A percentile compares a stretch with the other conserved stretches of the same genome.
Conservation (phyloP, 2,329 filamentous ascomycete genomes). For the Talaromyces funiculosus region DNA sequence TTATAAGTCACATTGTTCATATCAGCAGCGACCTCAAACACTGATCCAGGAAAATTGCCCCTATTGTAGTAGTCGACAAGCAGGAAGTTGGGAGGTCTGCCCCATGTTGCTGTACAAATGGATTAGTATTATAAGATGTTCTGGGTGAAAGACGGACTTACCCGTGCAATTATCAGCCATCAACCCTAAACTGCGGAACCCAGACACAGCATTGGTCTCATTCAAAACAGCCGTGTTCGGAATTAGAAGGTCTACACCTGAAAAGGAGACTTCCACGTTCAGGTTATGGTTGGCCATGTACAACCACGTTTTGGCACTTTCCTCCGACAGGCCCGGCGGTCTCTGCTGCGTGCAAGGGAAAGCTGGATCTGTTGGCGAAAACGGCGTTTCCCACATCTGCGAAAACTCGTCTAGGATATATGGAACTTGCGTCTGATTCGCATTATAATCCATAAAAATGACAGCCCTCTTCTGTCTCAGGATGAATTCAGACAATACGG, state of each 20-base stretch:
- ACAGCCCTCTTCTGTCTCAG: conserved; percentile 64
- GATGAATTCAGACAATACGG: conserved; percentile 73
- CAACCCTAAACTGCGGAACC: conserved; percentile 60
- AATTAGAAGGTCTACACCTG: conserved; percentile 59
- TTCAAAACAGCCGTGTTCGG: conserved; percentile 67
- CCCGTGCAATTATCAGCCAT: conserved; percentile 59
- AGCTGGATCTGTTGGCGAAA: conserved; percentile 60
- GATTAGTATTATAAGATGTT: neutral
- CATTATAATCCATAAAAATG: conserved; percentile 79
- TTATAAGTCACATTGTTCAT: conserved; percentile 69
- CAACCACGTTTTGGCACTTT: conserved; percentile 56
- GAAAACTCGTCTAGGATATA: conserved; percentile 85
- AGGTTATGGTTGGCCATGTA: conserved; percentile 90
- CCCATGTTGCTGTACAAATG: conserved; percentile 49
- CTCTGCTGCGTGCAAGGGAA: conserved; percentile 79
- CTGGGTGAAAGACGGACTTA: conserved; percentile 20
- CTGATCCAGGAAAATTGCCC: conserved; percentile 62
- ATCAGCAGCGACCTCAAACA: conserved; percentile 66
- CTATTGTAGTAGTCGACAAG: conserved; percentile 82
- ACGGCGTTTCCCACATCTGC: conserved; percentile 87
- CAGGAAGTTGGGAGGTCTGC: conserved; percentile 66
- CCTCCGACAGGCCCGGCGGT: conserved; percentile 58
- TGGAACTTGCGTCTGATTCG: conserved; percentile 70
- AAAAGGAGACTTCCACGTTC: conserved; percentile 68
- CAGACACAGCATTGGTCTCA: conserved; percentile 62